A percentile compares a stretch with the other conserved stretches of the same genome.
phyloP scores from a whole-genome alignment of 2,329 filamentous ascomycete species.

The Blumeriella jaapii region DNA sequence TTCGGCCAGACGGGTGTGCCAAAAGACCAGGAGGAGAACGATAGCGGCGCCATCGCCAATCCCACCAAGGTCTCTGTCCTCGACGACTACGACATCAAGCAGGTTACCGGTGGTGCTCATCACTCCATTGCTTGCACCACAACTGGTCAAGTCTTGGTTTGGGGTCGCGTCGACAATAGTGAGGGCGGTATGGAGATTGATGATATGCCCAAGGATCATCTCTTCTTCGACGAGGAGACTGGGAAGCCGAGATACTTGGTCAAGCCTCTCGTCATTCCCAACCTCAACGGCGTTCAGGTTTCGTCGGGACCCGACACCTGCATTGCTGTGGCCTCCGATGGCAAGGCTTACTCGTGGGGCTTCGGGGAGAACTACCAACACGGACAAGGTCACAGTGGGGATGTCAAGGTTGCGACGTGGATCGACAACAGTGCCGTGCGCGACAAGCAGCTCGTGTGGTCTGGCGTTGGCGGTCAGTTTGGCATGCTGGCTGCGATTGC shows the following conservation, averaged over 20 bases:
- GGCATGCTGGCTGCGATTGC: slow-evolving; percentile 44
- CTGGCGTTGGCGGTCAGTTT: slow-evolving; percentile 83
- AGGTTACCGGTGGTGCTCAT: slow-evolving; percentile 62
- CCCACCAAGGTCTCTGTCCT: slow-evolving; percentile 58
- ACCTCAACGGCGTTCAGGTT: slow-evolving; percentile 44
- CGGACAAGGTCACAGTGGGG: slow-evolving; percentile 65
- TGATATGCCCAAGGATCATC: slow-evolving; percentile 42
- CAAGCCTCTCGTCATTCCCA: slow-evolving; percentile 46
- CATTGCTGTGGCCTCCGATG: slow-evolving; percentile 56
- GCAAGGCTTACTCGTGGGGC: slow-evolving; percentile 67
- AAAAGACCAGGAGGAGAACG: slow-evolving; percentile 52
- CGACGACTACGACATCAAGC: slow-evolving; percentile 47
- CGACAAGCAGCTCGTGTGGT: slow-evolving; percentile 61
- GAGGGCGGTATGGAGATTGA: slow-evolving; percentile 46
- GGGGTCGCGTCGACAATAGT: slow-evolving; percentile 45
- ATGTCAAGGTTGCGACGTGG: slow-evolving; percentile 63
- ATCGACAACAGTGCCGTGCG: slow-evolving; percentile 79
- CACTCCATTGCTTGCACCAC: slow-evolving; percentile 57
- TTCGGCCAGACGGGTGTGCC: slow-evolving; percentile 68
- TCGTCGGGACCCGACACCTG: slow-evolving; percentile 61
- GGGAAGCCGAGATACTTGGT: slow-evolving; percentile 61
- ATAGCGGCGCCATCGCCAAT: slow-evolving; percentile 60
- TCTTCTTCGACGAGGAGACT: slow-evolving; percentile 54
- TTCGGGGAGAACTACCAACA: slow-evolving; percentile 75
- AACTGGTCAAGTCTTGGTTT: slow-evolving; percentile 45